Percentiles rank a stretch among this genome's conserved stretches.
phyloP scores from a whole-genome alignment of 768 basidiomycete genomes.

The Cystoderma amianthinum region DNA sequence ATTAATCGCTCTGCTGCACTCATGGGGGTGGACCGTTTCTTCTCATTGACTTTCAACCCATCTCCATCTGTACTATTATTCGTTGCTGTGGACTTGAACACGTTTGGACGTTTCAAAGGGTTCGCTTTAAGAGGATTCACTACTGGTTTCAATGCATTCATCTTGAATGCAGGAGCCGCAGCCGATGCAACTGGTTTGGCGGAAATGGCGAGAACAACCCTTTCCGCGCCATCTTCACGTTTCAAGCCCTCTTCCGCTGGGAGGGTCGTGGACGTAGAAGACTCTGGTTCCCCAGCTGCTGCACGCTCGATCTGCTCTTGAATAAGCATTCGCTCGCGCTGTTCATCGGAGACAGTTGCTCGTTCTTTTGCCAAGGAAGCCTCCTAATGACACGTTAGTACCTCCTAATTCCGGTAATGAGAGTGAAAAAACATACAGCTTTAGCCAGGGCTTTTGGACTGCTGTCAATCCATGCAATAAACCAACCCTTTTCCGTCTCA shows the following conservation, averaged over 20 bases:
- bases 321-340: slow-evolving; percentile 84
- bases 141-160: slow-evolving; percentile 54
- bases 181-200: slow-evolving; percentile 39
- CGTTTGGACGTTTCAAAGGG: slow-evolving; percentile 68
- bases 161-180: slow-evolving; percentile 42
- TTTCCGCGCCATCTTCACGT: slow-evolving; percentile 65
- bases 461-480: slow-evolving; percentile 95
- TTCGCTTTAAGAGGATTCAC: slow-evolving; percentile 61
- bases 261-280: slow-evolving; percentile 26
- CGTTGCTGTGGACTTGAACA: slow-evolving; percentile 51
- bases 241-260: slow-evolving; percentile 56
- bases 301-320: slow-evolving; percentile 94
- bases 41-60: slow-evolving; percentile 34
- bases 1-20: slow-evolving; percentile 84
- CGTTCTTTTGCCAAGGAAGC: slow-evolving; percentile 90
- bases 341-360: slow-evolving; percentile 87
- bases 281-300: slow-evolving; percentile 27
- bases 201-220: slow-evolving; percentile 69
- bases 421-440: slow-evolving; percentile 56
- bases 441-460: slow-evolving; percentile 92
- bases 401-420: neutral
- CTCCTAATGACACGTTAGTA: slow-evolving; percentile 42
- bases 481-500: slow-evolving; percentile 99
- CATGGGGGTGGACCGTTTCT: slow-evolving; percentile 62
- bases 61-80: slow-evolving; percentile 24